Evolutionary conservation across 2,329 filamentous ascomycete genomes (phyloP).

Genomic region (Blastomyces parvus): DNA sequence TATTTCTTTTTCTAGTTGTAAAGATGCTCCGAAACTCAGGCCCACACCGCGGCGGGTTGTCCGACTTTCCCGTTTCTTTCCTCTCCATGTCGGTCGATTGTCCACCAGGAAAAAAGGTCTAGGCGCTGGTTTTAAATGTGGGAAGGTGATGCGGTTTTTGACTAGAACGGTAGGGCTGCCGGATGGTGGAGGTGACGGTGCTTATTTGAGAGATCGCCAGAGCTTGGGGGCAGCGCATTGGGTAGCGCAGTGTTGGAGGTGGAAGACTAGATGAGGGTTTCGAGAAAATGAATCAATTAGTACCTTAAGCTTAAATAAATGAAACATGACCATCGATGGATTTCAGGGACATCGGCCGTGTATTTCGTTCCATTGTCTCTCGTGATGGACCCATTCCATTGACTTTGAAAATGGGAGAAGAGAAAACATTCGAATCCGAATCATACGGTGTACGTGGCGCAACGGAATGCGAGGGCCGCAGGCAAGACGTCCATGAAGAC

Average conservation of each 20-base stretch:
- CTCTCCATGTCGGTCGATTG: background rate
- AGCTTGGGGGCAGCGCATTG: constrained; percentile 94
- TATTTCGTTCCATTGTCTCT: background rate
- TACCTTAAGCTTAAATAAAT: background rate
- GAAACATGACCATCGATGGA: background rate
- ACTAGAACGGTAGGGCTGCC: background rate
- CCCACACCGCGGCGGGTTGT: background rate
- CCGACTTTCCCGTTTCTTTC: background rate
- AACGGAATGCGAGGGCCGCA: background rate
- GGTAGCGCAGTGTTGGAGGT: constrained; percentile 90
- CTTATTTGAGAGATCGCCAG: constrained; percentile 85
- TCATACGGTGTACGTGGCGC: background rate
- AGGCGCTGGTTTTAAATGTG: background rate
- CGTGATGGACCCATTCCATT: background rate
- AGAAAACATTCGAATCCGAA: background rate
- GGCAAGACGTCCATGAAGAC: background rate
- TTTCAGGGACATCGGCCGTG: background rate
- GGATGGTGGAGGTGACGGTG: background rate
- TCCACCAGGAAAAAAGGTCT: background rate
- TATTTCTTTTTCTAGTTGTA: background rate
- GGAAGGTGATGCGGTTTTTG: background rate
- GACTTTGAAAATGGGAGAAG: background rate
- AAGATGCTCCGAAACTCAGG: background rate
- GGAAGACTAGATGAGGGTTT: constrained; percentile 64
- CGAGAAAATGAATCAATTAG: background rate